Percentiles rank a stretch among this genome's conserved stretches.
phyloP scores from a whole-genome alignment of 345 rosid genomes.

The Triadica sebifera region DNA sequence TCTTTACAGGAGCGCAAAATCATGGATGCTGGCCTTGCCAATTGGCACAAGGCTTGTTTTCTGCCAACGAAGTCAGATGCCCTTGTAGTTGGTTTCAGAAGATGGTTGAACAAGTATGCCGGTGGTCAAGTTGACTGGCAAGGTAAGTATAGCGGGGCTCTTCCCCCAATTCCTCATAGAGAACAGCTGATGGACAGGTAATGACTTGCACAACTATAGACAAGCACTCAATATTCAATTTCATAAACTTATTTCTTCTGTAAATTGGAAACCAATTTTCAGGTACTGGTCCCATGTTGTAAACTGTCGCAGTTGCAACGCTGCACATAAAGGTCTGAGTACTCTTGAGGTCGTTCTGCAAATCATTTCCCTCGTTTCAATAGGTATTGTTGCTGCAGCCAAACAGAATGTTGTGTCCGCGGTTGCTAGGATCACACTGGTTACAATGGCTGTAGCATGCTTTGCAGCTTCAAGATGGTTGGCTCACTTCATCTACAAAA shows the following conservation, averaged over 20 bases:
- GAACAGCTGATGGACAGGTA: slow-evolving; percentile 88
- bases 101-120: slow-evolving; percentile 71
- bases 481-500: slow-evolving; percentile 67
- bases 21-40: slow-evolving; percentile 55
- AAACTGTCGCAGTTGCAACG: slow-evolving; percentile 73
- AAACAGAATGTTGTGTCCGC: slow-evolving; percentile 46
- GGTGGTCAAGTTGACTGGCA: slow-evolving; percentile 69
- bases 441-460: slow-evolving; percentile 47
- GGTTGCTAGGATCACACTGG: slow-evolving; percentile 39
- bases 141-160: slow-evolving; percentile 54
- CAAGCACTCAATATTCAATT: neutral
- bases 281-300: slow-evolving; percentile 90
- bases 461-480: slow-evolving; percentile 75
- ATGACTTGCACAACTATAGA: neutral
- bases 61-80: slow-evolving; percentile 82
- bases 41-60: slow-evolving; percentile 85
- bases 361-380: slow-evolving; percentile 44
- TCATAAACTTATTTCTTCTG: neutral
- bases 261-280: slow-evolving; percentile 7
- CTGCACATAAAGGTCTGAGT: slow-evolving; percentile 57
- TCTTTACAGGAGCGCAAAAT: slow-evolving; percentile 69
- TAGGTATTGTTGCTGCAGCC: slow-evolving; percentile 55
- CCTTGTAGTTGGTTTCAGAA: slow-evolving; percentile 64
- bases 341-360: slow-evolving; percentile 58
- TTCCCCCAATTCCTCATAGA: slow-evolving; percentile 71